Conservation (phyloP, 257 asterid species). For the Paraleonurus japonicus region DNA sequence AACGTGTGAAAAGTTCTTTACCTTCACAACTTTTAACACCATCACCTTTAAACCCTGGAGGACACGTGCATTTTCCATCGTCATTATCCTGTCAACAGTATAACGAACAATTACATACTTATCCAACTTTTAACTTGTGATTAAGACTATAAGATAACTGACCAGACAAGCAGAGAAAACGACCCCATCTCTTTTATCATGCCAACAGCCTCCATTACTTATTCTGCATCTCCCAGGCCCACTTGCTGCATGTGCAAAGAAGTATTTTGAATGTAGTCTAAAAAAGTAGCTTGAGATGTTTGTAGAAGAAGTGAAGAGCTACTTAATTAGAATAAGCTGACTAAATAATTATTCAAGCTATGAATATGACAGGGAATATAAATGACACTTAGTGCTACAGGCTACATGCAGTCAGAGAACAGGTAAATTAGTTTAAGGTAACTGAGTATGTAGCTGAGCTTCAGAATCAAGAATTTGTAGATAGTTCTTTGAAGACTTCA, state of each 20-base stretch:
- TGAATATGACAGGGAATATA: background rate
- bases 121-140: slow-evolving; percentile 17
- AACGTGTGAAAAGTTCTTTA: slow-evolving; percentile 21
- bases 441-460: background rate
- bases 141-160: slow-evolving; percentile 29
- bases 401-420: background rate
- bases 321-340: background rate
- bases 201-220: slow-evolving; percentile 94
- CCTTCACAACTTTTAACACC: slow-evolving; percentile 86
- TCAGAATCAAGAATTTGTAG: background rate
- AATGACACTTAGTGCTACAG: background rate
- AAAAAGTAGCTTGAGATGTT: slow-evolving; percentile 7
- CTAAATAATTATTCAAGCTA: background rate
- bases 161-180: slow-evolving; percentile 84
- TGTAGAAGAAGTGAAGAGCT: background rate
- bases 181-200: slow-evolving; percentile 55
- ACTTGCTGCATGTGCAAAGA: slow-evolving; percentile 38
- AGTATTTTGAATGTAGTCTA: background rate
- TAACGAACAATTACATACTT: background rate
- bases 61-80: slow-evolving; percentile 75
- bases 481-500: background rate
- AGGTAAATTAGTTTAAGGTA: background rate
- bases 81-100: slow-evolving; percentile 51
- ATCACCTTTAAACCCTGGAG: slow-evolving; percentile 81
- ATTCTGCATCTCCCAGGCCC: slow-evolving; percentile 77